Percentiles rank a stretch among this genome's conserved stretches.
Evolutionary conservation across 129 eudicot genomes (phyloP).

Genomic region (Lonicera japonica): DNA sequence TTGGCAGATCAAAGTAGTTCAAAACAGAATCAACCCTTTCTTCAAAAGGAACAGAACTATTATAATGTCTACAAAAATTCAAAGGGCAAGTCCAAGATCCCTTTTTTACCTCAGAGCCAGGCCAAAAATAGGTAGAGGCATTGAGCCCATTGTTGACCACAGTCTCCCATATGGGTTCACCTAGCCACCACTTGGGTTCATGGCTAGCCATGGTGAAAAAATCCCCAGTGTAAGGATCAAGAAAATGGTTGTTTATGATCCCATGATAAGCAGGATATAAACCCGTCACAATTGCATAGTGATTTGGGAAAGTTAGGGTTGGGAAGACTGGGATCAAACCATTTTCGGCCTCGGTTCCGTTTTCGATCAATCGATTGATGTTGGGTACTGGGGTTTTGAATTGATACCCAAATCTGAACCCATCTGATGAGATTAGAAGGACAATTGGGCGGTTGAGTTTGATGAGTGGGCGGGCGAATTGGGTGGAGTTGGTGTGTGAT

Average conservation of each 20-base stretch:
- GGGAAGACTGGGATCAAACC: neutral
- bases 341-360: neutral
- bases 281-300: neutral
- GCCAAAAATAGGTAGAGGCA: neutral
- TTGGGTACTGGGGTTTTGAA: neutral
- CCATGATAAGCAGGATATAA: neutral
- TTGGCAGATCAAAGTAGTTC: neutral
- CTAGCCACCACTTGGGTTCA: slow-evolving; percentile 3
- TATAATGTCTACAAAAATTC: neutral
- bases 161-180: neutral
- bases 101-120: neutral
- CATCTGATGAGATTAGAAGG: neutral
- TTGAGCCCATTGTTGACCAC: neutral
- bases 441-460: slow-evolving; percentile 2
- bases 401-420: neutral
- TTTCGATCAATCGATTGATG: neutral
- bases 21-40: neutral
- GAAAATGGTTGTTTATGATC: neutral
- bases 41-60: neutral
- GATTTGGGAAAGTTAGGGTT: slow-evolving; percentile 2
- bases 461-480: neutral
- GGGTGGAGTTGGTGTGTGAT: neutral
- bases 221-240: neutral
- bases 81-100: neutral
- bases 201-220: neutral